These are phyloP conservation scores for Penicillium egyptiacum DNA, from an alignment of 495 filamentous ascomycete species.

Conservation along the genomic window DNA sequence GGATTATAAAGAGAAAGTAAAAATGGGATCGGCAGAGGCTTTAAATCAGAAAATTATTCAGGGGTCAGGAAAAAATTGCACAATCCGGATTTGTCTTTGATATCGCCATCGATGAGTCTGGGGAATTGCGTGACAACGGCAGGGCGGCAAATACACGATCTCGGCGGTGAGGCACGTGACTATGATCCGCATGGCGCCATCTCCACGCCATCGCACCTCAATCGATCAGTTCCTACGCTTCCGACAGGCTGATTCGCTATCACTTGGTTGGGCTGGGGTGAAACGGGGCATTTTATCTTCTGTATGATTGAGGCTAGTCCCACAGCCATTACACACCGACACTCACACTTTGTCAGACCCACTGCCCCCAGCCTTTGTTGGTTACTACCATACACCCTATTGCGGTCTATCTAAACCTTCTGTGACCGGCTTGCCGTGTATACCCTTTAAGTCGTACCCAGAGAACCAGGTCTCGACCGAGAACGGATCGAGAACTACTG, in stretches of 20 bases:
- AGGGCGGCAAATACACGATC: conserved; percentile 6
- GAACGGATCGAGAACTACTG: not conserved
- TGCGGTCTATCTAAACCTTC: not conserved
- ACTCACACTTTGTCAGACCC: conserved; percentile 1
- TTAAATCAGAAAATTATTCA: not conserved
- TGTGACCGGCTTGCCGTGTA: not conserved
- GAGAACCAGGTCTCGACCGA: not conserved
- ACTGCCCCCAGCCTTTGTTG: conserved; percentile 2
- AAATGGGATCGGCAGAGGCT: not conserved
- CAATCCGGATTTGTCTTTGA: conserved; percentile 2
- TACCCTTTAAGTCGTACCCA: not conserved
- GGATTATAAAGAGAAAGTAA: not conserved
- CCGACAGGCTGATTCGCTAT: conserved; percentile 6
- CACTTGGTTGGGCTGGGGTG: not conserved
- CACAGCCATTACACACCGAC: not conserved
- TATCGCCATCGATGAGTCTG: conserved; percentile 8
- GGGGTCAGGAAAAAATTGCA: not conserved
- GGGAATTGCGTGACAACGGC: conserved; percentile 5
- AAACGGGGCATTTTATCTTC: not conserved
- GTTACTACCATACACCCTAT: not conserved
- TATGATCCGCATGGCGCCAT: conserved; percentile 11
- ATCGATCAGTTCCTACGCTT: not conserved
- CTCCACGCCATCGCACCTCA: conserved; percentile 6
- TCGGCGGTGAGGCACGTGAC: conserved; percentile 11
- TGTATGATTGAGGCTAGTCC: not conserved